Evolutionary conservation across 208 protist species (phyloP), one percentile per base, ranked within the genome.

Genomic region (Trypanosoma mega): DNA sequence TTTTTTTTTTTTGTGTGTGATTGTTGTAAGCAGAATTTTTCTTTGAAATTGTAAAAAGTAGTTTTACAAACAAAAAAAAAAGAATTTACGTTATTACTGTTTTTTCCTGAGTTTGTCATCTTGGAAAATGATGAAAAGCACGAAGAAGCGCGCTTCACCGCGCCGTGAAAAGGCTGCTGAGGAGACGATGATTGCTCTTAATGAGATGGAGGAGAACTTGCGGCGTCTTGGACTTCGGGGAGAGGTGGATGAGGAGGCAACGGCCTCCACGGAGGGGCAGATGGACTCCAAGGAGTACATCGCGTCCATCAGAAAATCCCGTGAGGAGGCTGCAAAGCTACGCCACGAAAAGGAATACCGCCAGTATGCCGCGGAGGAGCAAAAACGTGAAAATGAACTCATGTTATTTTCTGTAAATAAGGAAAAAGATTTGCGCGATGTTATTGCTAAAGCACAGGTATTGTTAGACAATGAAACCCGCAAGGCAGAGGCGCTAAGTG

Each of bases 181-280:
- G 27, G 73, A 85, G 33, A 88, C 78, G 0, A 66, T 72, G 7
- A 54, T 64, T 0, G 80, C 64, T 14, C 54, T 94, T 24, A 75
- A 83, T 59, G 65, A 48, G 2, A 88, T 94, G 83, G 87, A 94
- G 43, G 80, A 91, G 33, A 91, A 85, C 44, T 72, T 94, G 45
- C 73, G 79, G 6, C 81, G 76, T 20, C 58, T 91, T 2, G 87
- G 87, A 5, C 63, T 94, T 2, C 65, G 68, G 18, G 53, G 72
- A 37, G 70, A 70, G 9, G 30, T 44, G 12, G 39, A 31, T 6
- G 16, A 48, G 24, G 51, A 39, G 9, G 58, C 16, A 6, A 57
- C 33, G 41, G 50, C 14, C 27, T 59, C 18, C 29, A 57, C 50
- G 9, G 2, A 30, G 34, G 29, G 14, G 4, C 50, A 60, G 29